Base-by-base conservation (phyloP, 2,329 filamentous ascomycete species). In the Alternaria ethzedia region DNA sequence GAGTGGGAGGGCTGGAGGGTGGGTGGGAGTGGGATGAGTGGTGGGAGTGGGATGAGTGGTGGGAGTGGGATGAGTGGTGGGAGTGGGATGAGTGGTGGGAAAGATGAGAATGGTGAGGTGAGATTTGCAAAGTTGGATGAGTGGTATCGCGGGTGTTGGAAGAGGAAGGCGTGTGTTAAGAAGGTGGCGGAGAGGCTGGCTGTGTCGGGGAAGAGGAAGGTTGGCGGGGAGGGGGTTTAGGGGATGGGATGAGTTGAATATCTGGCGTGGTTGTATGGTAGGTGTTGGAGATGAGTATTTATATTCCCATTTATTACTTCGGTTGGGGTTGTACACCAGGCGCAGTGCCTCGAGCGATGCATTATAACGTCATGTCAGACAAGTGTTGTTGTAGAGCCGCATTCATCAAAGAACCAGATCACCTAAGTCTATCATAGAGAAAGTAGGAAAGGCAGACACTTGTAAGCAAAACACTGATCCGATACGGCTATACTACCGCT, bases 61-160 rank as follows among this genome's bases (percentile, higher is more conserved):
- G n/a, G n/a, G n/a, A n/a, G n/a, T n/a, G n/a, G n/a, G n/a, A n/a
- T n/a, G n/a, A n/a, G n/a, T n/a, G n/a, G n/a, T n/a, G n/a, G n/a
- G n/a, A n/a, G n/a, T n/a, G n/a, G n/a, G n/a, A n/a, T n/a, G n/a
- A n/a, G 21, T 21, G 21, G 21, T 21, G 21, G 4, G 21, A 21
- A 21, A 21, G 21, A 21, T 21, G 21, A n/a, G n/a, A n/a, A 4
- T 21, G 21, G 21, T 21, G 32, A 41, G 32, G 32, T 4, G 3
- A 4, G 15, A 5, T 78, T 73, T 55, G 63, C 62, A 3, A 28
- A 17, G 3, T 50, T 80, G 56, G 68, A 55, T 1, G 68, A 69
- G 51, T 80, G 76, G 65, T 76, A 76, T 47, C 64, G 57, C 21
- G 57, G 60, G 55, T 57, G 75, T 21, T 78, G 75, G 75, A 77